phyloP scores from a whole-genome alignment of 805 yeast species.

The Babjeviella inositovora region DNA sequence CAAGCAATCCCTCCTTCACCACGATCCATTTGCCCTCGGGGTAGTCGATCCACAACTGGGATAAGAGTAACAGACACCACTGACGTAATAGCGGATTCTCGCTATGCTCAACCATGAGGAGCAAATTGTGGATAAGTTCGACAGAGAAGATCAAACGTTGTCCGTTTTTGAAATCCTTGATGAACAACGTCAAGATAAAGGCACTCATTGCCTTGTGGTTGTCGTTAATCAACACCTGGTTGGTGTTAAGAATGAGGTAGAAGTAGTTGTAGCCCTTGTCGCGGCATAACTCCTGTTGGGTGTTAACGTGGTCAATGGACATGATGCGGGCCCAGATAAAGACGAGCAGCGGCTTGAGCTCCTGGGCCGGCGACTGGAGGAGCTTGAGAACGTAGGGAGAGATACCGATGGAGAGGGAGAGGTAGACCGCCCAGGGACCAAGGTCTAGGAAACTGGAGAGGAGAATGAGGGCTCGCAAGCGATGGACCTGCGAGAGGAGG shows the following conservation, averaged over 20 bases:
- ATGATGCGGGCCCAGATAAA: constrained; percentile 97
- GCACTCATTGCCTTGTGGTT: constrained; percentile 96
- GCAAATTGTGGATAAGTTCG: constrained; percentile 54
- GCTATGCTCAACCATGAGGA: constrained; percentile 48
- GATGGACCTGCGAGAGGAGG: constrained; percentile 81
- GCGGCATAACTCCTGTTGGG: constrained; percentile 84
- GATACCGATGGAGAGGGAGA: constrained; percentile 86
- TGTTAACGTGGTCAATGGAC: constrained; percentile 83
- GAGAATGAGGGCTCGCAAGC: constrained; percentile 74
- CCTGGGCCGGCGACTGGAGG: constrained; percentile 89
- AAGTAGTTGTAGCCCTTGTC: constrained; percentile 87
- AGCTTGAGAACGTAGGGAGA: constrained; percentile 88
- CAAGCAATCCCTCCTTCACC: constrained; percentile 45
- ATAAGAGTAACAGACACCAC: constrained; percentile 74
- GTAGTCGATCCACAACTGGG: constrained; percentile 60
- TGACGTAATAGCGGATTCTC: constrained; percentile 82
- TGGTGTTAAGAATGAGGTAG: constrained; percentile 51
- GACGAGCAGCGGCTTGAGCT: constrained; percentile 81
- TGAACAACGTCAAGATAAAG: constrained; percentile 72
- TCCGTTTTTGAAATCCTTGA: constrained; percentile 65
- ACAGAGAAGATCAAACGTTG: constrained; percentile 66
- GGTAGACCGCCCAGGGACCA: constrained; percentile 96
- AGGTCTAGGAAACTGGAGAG: constrained; percentile 77
- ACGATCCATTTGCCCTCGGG: constrained; percentile 64
- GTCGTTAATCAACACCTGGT: constrained; percentile 25